Percentiles rank a stretch among this genome's conserved stretches.
Evolutionary conservation across 225 moss, liverwort and hornwort species (phyloP).

Genomic region (Physcomitrellopsis africana): DNA sequence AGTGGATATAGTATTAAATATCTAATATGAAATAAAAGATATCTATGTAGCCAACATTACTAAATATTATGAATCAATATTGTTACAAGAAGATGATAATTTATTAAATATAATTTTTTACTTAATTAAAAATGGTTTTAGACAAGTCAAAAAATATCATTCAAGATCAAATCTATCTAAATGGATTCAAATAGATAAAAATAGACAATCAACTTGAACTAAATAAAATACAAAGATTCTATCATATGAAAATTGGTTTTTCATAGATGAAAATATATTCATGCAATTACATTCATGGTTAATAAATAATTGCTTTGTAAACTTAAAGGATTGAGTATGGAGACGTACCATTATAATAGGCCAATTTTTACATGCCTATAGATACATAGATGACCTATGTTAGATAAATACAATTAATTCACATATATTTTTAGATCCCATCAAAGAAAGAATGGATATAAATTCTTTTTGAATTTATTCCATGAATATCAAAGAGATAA

Average conservation of each 20-base stretch:
- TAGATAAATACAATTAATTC: too few relatives aligned
- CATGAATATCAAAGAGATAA: not conserved
- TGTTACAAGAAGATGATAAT: not conserved
- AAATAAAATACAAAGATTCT: not conserved
- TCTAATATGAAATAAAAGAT: not conserved
- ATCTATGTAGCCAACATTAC: conserved; percentile 1
- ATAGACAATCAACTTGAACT: not conserved
- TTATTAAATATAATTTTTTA: not conserved
- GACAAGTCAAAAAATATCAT: not conserved
- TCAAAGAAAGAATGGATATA: not conserved
- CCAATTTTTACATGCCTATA: not conserved
- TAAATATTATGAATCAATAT: not conserved
- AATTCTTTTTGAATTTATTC: not conserved
- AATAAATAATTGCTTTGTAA: not conserved
- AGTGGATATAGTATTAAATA: not conserved
- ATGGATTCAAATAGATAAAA: not conserved
- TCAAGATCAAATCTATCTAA: not conserved
- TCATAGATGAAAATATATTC: not conserved
- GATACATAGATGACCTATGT: too few relatives aligned
- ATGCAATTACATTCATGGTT: not conserved
- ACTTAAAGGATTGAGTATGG: not conserved
- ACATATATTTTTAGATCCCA: too few relatives aligned
- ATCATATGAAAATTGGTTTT: not conserved
- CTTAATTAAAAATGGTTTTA: not conserved
- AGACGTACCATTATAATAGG: not conserved